A percentile compares a stretch with the other conserved stretches of the same genome.
These are phyloP conservation scores for Cytospora piceae DNA, from an alignment of 2,329 filamentous ascomycete genomes.

Conservation along the genomic window DNA sequence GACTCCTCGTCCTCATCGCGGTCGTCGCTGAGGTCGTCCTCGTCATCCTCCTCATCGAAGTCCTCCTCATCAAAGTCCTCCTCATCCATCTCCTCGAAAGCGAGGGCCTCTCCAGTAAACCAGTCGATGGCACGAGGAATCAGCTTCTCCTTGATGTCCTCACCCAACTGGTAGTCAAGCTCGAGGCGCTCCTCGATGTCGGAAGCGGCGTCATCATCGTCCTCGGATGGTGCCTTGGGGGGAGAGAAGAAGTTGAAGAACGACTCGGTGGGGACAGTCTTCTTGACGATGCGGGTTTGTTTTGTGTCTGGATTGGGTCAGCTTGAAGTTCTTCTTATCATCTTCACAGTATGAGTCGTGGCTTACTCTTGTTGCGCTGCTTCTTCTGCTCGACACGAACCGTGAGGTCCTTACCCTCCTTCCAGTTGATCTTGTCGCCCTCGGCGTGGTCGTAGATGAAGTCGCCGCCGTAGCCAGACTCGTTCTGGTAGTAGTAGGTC, in stretches of 20 bases:
- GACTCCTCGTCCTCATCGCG: slow-evolving; percentile 82
- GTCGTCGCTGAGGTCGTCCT: slow-evolving; percentile 83
- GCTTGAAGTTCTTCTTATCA: slow-evolving; percentile 1
- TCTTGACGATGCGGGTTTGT: slow-evolving; percentile 98
- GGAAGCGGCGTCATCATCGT: slow-evolving; percentile 73
- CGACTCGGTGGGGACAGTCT: slow-evolving; percentile 96
- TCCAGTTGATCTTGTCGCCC: slow-evolving; percentile 98
- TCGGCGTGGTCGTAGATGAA: slow-evolving; percentile 99
- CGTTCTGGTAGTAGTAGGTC: slow-evolving; percentile 98
- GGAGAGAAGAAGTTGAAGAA: slow-evolving; percentile 99
- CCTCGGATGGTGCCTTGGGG: slow-evolving; percentile 79
- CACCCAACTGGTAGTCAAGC: slow-evolving; percentile 96
- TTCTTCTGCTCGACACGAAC: slow-evolving; percentile 98
- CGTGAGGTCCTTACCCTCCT: slow-evolving; percentile 88
- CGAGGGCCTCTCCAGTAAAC: slow-evolving; percentile 98
- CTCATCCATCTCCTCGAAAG: slow-evolving; percentile 88
- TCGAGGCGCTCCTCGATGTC: slow-evolving; percentile 98
- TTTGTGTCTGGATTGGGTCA: slow-evolving; percentile 76
- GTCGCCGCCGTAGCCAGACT: slow-evolving; percentile 97
- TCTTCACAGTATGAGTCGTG: not conserved
- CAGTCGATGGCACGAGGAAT: slow-evolving; percentile 98
- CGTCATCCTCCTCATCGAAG: slow-evolving; percentile 88
- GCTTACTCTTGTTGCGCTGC: slow-evolving; percentile 97
- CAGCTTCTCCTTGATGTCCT: slow-evolving; percentile 99
- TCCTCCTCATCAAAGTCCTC: slow-evolving; percentile 83